These are phyloP conservation scores for Lasiodiplodia sp. DNA, from an alignment of 2,329 filamentous ascomycete genomes.

Conservation along the genomic window DNA sequence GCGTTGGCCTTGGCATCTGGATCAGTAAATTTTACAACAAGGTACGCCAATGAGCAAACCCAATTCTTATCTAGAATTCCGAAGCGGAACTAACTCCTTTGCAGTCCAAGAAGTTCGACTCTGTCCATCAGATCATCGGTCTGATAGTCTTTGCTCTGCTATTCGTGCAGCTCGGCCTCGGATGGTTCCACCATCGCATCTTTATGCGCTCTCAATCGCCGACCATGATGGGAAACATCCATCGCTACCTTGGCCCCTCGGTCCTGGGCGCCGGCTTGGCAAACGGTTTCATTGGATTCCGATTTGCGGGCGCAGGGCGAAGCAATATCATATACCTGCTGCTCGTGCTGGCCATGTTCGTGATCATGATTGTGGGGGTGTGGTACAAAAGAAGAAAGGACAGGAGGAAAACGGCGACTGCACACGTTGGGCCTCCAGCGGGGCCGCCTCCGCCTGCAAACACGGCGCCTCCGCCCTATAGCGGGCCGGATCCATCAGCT, in stretches of 20 bases:
- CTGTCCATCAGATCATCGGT: constrained; percentile 37
- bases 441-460: not conserved
- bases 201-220: constrained; percentile 32
- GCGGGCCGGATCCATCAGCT: not conserved
- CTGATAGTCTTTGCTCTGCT: constrained; percentile 12
- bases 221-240: constrained; percentile 33
- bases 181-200: constrained; percentile 15
- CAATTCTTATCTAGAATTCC: too few species aligned
- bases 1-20: constrained; percentile 61
- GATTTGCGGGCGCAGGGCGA: constrained; percentile 32
- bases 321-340: constrained; percentile 34
- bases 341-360: constrained; percentile 33
- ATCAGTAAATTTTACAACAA: constrained; percentile 63
- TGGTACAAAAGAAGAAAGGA: constrained; percentile 24
- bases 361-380: constrained; percentile 21
- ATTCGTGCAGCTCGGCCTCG: constrained; percentile 10
- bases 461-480: constrained; percentile 17
- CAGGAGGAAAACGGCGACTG: constrained; percentile 9
- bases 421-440: not conserved
- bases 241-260: constrained; percentile 34
- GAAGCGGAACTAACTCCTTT: not conserved
- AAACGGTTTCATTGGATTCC: constrained; percentile 38
- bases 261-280: constrained; percentile 34
- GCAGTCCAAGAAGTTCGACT: constrained; percentile 62
- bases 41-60: constrained; percentile 45